Percentiles rank a stretch among this genome's conserved stretches.
Evolutionary conservation across 768 basidiomycete genomes (phyloP).

Genomic region (Fomitopsis pulvina): DNA sequence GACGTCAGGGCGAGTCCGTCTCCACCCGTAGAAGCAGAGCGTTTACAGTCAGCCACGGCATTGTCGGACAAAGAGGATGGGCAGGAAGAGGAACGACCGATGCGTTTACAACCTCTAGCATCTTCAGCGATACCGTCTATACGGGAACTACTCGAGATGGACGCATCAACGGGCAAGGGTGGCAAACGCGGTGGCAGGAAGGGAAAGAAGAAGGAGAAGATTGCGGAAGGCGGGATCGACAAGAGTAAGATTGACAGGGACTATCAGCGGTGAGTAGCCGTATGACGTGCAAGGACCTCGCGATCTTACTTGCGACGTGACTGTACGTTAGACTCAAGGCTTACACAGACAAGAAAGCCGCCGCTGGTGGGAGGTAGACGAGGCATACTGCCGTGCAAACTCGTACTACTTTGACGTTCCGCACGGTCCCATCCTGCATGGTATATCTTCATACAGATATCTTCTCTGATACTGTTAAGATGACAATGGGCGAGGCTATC

Average conservation of each 20-base stretch:
- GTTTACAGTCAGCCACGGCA: background rate
- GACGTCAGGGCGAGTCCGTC: too few relatives aligned
- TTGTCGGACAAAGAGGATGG: slow-evolving; percentile 20
- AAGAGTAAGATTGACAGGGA: slow-evolving; percentile 47
- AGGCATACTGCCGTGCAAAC: too few relatives aligned
- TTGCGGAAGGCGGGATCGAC: slow-evolving; percentile 25
- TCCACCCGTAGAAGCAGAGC: slow-evolving; percentile 4
- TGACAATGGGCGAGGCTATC: too few relatives aligned
- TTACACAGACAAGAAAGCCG: slow-evolving; percentile 25
- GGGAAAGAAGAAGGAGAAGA: slow-evolving; percentile 50
- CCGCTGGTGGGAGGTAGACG: background rate
- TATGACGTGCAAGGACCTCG: background rate
- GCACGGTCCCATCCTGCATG: too few relatives aligned
- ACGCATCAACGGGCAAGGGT: slow-evolving; percentile 54
- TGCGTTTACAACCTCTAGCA: slow-evolving; percentile 64
- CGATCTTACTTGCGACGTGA: background rate
- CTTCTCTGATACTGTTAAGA: too few relatives aligned
- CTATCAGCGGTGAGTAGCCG: slow-evolving; percentile 43
- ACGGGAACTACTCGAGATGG: slow-evolving; percentile 73
- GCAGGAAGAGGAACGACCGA: slow-evolving; percentile 36
- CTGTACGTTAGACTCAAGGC: slow-evolving; percentile 22
- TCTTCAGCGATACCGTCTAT: slow-evolving; percentile 84
- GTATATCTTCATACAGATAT: too few relatives aligned
- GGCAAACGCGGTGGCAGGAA: slow-evolving; percentile 70
- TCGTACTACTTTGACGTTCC: too few relatives aligned